Base-by-base conservation (phyloP, 352 stramenopile species). In the Phytophthora pisi region DNA sequence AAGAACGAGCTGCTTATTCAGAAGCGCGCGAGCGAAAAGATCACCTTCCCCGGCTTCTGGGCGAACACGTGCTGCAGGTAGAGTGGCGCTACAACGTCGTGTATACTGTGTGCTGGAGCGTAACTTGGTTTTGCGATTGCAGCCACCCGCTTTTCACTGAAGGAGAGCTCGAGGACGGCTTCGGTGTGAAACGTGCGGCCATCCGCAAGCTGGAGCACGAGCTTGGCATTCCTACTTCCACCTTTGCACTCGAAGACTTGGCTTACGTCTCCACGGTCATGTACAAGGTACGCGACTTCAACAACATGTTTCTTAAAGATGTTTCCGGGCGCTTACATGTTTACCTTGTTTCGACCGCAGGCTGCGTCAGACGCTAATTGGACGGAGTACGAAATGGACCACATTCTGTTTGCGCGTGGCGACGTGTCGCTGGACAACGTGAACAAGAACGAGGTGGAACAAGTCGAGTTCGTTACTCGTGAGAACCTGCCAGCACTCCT, bases 361-460 rank as follows among this genome's bases (percentile, higher is more conserved):
- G 86, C 87, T 24, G 77, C 87, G 3, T 95, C 90, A 8, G 84
- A 94, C 31, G 78, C 84, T 28, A 92, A 91, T 63, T 99, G 97
- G 97, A 97, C 94, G 62, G 97, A 99, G 76, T 98, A 99, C 71
- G 98, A 99, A 72, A 98, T 99, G 75, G 98, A 99, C 70, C 98
- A 99, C 75, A 97, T 99, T 38, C 79, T 99, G 5, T 94, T 99
- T 45, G 89, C 92, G 6, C 92, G 93, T 38, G 77, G 73, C 0
- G 82, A 90, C 10, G 75, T 99, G 9, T 70, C 74, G 20, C 60
- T 99, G 30, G 62, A 92, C 36, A 71, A 94, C 16, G 78, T 97
- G 13, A 98, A 99, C 72, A 74, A 85, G 30, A 98, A 99, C 40
- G 97, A 99, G 74, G 97, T 99, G 20, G 79, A 81, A 20, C 85